Conservation (phyloP, 495 filamentous ascomycete species). For the Aspergillus conjunctus region DNA sequence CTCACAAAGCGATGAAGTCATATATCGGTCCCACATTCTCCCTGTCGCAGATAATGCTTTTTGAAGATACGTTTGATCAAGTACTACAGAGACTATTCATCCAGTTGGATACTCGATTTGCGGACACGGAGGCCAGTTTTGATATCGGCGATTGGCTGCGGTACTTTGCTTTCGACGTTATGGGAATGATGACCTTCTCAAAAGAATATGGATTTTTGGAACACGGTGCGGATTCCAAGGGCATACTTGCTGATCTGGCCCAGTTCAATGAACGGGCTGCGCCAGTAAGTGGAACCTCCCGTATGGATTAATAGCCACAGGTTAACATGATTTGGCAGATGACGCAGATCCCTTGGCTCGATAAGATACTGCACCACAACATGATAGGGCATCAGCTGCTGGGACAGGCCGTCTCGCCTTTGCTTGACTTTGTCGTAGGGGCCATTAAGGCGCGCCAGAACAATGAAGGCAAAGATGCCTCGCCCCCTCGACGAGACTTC, state of each 20-base stretch:
- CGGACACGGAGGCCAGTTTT: not conserved
- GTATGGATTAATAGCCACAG: too few species aligned
- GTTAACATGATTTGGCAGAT: too few species aligned
- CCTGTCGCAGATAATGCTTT: not conserved
- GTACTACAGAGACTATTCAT: not conserved
- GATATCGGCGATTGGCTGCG: not conserved
- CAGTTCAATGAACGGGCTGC: too few species aligned
- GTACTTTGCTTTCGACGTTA: not conserved
- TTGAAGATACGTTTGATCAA: not conserved
- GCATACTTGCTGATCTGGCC: too few species aligned
- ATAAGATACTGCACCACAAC: conserved; percentile 34
- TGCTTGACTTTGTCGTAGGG: conserved; percentile 8
- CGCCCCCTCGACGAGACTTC: too few species aligned
- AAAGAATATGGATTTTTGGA: not conserved
- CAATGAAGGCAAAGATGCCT: too few species aligned
- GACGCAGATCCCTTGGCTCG: conserved; percentile 44
- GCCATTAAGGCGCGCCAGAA: conserved; percentile 12
- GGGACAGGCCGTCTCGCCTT: conserved; percentile 1
- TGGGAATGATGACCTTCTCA: not conserved
- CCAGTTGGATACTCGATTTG: not conserved
- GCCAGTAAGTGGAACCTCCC: too few species aligned
- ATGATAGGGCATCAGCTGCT: conserved; percentile 10
- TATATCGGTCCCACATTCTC: not conserved
- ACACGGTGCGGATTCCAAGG: not conserved
- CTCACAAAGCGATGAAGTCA: not conserved